phyloP scores from a whole-genome alignment of 306 rosid species.

The Casuarina equisetifolia region DNA sequence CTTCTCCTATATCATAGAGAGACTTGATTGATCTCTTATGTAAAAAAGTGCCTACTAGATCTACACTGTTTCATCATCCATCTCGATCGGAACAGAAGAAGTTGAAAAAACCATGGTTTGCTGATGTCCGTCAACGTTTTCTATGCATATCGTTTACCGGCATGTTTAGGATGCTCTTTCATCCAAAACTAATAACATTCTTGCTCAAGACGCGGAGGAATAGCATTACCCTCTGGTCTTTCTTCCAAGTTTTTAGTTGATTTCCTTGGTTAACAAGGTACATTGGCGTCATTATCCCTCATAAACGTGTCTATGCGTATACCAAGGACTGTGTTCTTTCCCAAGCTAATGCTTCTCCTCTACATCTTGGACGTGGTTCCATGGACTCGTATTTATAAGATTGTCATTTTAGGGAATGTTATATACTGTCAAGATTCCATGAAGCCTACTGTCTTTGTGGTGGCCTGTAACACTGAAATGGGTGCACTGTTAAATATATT shows the following conservation, averaged over 20 bases:
- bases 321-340: neutral
- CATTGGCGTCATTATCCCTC: neutral
- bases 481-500: constrained; percentile 13
- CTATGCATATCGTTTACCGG: neutral
- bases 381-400: constrained; percentile 9
- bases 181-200: neutral
- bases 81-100: too few species aligned
- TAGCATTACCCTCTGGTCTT: neutral
- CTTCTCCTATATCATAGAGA: neutral
- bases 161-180: neutral
- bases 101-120: too few species aligned
- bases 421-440: constrained; percentile 22
- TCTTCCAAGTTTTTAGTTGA: neutral
- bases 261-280: neutral
- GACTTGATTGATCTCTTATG: too few species aligned
- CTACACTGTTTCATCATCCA: too few species aligned
- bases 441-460: constrained; percentile 7
- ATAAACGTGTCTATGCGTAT: neutral
- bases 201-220: neutral
- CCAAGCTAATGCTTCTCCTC: neutral
- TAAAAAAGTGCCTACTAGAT: too few species aligned
- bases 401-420: neutral
- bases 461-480: constrained; percentile 23
- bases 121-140: neutral
- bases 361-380: constrained; percentile 1